Conservation (phyloP, 176 grass and related monocot genomes). For the Musa troglodytarum region DNA sequence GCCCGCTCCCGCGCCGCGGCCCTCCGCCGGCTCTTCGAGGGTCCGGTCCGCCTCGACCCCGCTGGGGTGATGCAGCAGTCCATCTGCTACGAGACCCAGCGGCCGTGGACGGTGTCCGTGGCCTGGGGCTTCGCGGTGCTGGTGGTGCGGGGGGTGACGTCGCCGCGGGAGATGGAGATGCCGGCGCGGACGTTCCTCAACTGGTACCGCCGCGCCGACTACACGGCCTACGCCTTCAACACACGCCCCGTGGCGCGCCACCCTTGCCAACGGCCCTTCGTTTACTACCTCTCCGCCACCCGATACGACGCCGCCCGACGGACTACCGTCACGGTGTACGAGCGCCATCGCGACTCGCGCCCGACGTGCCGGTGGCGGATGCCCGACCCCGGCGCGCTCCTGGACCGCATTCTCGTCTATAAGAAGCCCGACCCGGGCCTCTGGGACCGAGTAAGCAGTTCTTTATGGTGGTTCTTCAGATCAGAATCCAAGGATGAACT, state of each 20-base stretch:
- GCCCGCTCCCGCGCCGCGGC: conserved; percentile 11
- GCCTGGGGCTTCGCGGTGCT: conserved; percentile 33
- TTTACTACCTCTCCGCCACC: conserved; percentile 22
- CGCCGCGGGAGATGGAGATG: conserved; percentile 26
- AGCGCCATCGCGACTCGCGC: not conserved
- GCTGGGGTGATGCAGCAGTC: conserved; percentile 28
- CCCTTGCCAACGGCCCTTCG: conserved; percentile 17
- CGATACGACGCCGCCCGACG: conserved; percentile 10
- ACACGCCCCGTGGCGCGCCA: conserved; percentile 9
- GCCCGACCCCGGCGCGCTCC: not conserved
- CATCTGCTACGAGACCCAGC: conserved; percentile 26
- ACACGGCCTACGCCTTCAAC: conserved; percentile 32
- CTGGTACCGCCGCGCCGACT: conserved; percentile 21
- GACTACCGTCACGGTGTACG: conserved; percentile 19
- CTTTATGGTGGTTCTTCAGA: no score
- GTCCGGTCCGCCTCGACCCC: conserved; percentile 20
- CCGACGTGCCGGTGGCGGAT: conserved; percentile 18
- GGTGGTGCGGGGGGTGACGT: conserved; percentile 4
- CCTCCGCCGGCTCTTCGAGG: conserved; percentile 22
- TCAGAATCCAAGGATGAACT: not conserved
- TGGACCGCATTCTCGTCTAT: conserved; percentile 14
- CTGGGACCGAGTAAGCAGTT: conserved; percentile 12
- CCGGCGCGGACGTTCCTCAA: conserved; percentile 34
- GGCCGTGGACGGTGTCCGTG: conserved; percentile 20
- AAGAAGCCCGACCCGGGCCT: conserved; percentile 13